Evolutionary conservation across 2,329 filamentous ascomycete genomes (phyloP).

Genomic region (Nigrospora sphaerica): DNA sequence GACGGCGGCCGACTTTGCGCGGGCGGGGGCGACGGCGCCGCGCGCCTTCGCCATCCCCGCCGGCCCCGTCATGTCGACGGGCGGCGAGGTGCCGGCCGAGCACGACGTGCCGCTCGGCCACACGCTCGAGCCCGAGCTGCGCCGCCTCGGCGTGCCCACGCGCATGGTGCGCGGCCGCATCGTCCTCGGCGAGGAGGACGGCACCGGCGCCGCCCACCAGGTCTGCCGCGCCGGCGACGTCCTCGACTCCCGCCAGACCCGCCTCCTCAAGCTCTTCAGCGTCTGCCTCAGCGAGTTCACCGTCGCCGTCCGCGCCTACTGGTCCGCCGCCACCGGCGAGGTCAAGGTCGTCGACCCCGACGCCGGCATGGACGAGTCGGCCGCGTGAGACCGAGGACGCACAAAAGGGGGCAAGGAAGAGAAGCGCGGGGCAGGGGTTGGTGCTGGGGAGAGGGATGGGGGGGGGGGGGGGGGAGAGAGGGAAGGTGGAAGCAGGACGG

Average conservation of each 20-base stretch:
- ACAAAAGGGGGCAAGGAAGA: too few species aligned
- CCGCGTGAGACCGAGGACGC: too few species aligned
- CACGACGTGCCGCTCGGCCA: conserved; percentile 84
- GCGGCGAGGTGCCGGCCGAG: conserved; percentile 70
- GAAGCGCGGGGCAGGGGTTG: too few species aligned
- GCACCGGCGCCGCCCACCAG: conserved; percentile 48
- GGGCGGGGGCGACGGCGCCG: conserved; percentile 70
- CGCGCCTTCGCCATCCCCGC: conserved; percentile 74
- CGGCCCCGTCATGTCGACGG: conserved; percentile 74
- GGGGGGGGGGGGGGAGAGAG: too few species aligned
- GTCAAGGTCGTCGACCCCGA: conserved; percentile 48
- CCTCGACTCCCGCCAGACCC: conserved; percentile 86
- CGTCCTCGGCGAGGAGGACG: conserved; percentile 55
- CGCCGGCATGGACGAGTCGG: conserved; percentile 9
- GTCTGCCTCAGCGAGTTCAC: conserved; percentile 87
- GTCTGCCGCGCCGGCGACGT: conserved; percentile 82
- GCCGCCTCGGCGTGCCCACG: conserved; percentile 84
- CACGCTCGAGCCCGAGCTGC: conserved; percentile 82
- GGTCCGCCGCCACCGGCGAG: conserved; percentile 50
- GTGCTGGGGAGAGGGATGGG: too few species aligned
- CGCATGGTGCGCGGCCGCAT: conserved; percentile 84
- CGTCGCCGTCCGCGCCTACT: conserved; percentile 70
- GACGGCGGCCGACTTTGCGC: conserved; percentile 78
- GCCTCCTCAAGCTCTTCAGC: conserved; percentile 88
- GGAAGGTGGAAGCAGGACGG: too few species aligned